Evolutionary conservation across 352 stramenopile genomes (phyloP).

Genomic region (Hyaloperonospora brassicae): DNA sequence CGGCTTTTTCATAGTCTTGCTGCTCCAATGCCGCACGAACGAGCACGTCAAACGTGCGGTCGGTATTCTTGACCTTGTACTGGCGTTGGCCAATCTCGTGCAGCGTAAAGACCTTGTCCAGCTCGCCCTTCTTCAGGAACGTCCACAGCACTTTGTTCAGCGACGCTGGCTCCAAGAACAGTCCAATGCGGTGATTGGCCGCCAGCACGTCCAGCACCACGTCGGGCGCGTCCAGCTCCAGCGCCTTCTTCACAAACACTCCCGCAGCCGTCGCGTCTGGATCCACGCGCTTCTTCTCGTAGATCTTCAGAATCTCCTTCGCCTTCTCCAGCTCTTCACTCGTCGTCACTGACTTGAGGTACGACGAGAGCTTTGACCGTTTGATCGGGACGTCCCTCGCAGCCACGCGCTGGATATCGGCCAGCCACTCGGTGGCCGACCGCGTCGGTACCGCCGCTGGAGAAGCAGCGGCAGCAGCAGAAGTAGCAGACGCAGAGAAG

Average conservation of each 20-base stretch:
- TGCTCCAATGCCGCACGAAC: constrained; percentile 73
- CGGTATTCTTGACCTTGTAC: constrained; percentile 79
- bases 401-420: constrained; percentile 66
- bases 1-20: constrained; percentile 60
- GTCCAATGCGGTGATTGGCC: constrained; percentile 73
- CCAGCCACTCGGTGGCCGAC: constrained; percentile 70
- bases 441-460: constrained; percentile 25
- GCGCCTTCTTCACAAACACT: constrained; percentile 77
- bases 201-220: constrained; percentile 73
- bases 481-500: constrained; percentile 33
- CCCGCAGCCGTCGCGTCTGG: constrained; percentile 66
- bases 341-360: constrained; percentile 76
- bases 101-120: constrained; percentile 72
- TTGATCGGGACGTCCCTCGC: constrained; percentile 77
- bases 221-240: constrained; percentile 63
- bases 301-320: constrained; percentile 86
- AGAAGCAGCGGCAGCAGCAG: constrained; percentile 23
- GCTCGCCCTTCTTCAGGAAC: constrained; percentile 70
- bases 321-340: constrained; percentile 69
- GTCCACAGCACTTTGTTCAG: constrained; percentile 81
- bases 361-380: constrained; percentile 75
- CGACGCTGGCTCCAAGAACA: constrained; percentile 72
- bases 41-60: constrained; percentile 80
- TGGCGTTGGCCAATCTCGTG: constrained; percentile 69
- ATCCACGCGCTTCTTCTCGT: constrained; percentile 80